Base-by-base conservation (phyloP, 2,329 filamentous ascomycete species). In the Uncinocarpus reesii region DNA sequence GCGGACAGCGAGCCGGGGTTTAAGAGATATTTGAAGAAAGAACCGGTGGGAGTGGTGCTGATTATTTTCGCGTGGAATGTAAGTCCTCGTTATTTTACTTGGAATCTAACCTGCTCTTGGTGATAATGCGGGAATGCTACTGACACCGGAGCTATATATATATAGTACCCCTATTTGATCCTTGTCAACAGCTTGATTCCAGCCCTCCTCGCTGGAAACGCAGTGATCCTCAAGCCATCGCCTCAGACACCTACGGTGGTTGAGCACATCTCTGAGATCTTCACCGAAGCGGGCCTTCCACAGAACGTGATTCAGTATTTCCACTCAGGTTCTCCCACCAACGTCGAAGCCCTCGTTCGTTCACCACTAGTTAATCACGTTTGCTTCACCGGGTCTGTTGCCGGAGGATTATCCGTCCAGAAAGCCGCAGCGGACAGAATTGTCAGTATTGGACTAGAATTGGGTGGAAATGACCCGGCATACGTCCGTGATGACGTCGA, bases 1-100 rank as follows among this genome's bases (percentile, higher is more conserved):
- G 89, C 89, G 7, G 86, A 94, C 63, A 68, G 79, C 2, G 87
- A 96, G 68, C 79, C 84, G 60, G 89, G 90, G 0, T 95, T 95
- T 73, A 88, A 83, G 70, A 78, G 90, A 56, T 95, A 86, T 62
- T 87, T 96, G 62, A 81, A 82, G 64, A 94, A 93, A 68, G 79
- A 86, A 7, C 86, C 90, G 0, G 78, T 95, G 45, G 90, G 90
- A 0, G 87, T 88, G 8, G 84, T 92, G 13, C 75, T 96, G 51
- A 77, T 95, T 55, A 79, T 96, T 52, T 95, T 95, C 68, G 84
- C 90, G 0, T 96, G 90, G 90, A 96, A 96, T 70, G 88, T 92
- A 69, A 70, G 86, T 75, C 51, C 1, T n/a, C n/a, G n/a, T n/a
- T n/a, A n/a, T n/a, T n/a, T n/a, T n/a, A n/a, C n/a, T n/a, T 20